Evolutionary conservation across 2,329 filamentous ascomycete genomes (phyloP).

Genomic region (Allantophomopsis lycopodina): DNA sequence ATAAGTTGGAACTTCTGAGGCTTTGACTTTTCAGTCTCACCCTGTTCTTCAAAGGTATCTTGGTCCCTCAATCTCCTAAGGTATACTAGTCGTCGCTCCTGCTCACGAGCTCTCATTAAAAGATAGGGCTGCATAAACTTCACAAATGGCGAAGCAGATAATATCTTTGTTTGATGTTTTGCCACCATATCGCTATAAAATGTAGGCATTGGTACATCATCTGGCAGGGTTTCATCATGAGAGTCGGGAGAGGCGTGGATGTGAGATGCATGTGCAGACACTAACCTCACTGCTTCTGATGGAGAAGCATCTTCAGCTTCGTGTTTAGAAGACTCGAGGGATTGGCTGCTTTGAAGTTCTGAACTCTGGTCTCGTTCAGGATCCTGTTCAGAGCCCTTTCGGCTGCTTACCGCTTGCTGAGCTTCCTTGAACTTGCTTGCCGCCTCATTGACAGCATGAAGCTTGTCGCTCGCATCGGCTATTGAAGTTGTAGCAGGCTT

Average conservation of each 20-base stretch:
- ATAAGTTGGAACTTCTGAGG: slow-evolving; percentile 77
- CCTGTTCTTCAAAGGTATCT: slow-evolving; percentile 40
- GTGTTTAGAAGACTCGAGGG: not conserved
- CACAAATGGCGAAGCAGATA: slow-evolving; percentile 93
- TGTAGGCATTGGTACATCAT: slow-evolving; percentile 73
- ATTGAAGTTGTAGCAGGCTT: slow-evolving; percentile 11
- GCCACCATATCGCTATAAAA: slow-evolving; percentile 94
- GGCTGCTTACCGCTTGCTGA: slow-evolving; percentile 1
- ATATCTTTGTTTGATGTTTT: slow-evolving; percentile 81
- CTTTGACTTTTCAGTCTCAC: slow-evolving; percentile 45
- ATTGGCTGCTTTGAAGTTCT: slow-evolving; percentile 2
- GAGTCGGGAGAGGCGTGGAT: slow-evolving; percentile 21
- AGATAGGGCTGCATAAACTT: slow-evolving; percentile 91
- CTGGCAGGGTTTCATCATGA: slow-evolving; percentile 46
- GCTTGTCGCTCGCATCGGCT: slow-evolving; percentile 2
- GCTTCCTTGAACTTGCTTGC: slow-evolving; percentile 1
- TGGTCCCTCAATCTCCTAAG: slow-evolving; percentile 75
- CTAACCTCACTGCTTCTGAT: slow-evolving; percentile 6
- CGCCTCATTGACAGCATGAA: slow-evolving; percentile 1
- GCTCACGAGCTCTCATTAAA: slow-evolving; percentile 80
- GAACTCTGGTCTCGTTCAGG: not conserved
- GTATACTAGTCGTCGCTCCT: slow-evolving; percentile 73
- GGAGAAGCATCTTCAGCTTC: slow-evolving; percentile 5
- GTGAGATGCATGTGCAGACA: slow-evolving; percentile 22
- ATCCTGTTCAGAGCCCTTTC: slow-evolving; percentile 1